Evolutionary conservation across 129 eudicot species (phyloP), one percentile per base, ranked within the genome.

Genomic region (Tanacetum coccineum): DNA sequence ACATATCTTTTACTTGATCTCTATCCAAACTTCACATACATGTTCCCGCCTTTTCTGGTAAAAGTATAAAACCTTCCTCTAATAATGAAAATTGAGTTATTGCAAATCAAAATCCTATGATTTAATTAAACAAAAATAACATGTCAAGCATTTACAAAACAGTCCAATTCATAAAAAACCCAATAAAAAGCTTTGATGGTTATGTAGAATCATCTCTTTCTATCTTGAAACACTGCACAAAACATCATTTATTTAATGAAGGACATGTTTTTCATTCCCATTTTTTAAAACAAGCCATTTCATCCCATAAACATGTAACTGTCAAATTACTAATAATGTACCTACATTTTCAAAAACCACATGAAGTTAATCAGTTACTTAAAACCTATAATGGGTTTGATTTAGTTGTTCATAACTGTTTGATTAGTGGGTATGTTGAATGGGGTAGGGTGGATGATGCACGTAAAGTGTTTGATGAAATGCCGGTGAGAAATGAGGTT

Each of bases 401-500:
- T 67, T 66, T 80, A 73, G 75, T 88, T 68, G 92, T 67, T 1
- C 83, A 82, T 4, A 88, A 85, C 49, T 88, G 96, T 76, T 71
- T 88, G 80, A 87, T 85, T 9, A 39, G 46, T 28, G 82, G 87
- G 2, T 82, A 79, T 57, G 75, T 83, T 2, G 76, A 88, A 3
- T 56, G 68, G 76, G 92, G 89, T 6, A 64, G 74, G 47, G n/a
- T 78, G 40, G 80, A 65, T 18, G 50, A 68, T 6, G 87, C 81
- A 54, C 79, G 83, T 32, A 76, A 62, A 46, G 4, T 86, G 85
- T 89, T 89, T 13, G 96, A 86, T 70, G 91, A 81, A 86, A 83
- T 89, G 96, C 86, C 88, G 52, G 77, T 79, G 10, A 74, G 95
- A 75, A 86, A 86, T 40, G 95, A 85, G 68, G 86, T 86, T 45